phyloP scores from a whole-genome alignment of 495 filamentous ascomycete genomes.

The Aspergillus hancockii region DNA sequence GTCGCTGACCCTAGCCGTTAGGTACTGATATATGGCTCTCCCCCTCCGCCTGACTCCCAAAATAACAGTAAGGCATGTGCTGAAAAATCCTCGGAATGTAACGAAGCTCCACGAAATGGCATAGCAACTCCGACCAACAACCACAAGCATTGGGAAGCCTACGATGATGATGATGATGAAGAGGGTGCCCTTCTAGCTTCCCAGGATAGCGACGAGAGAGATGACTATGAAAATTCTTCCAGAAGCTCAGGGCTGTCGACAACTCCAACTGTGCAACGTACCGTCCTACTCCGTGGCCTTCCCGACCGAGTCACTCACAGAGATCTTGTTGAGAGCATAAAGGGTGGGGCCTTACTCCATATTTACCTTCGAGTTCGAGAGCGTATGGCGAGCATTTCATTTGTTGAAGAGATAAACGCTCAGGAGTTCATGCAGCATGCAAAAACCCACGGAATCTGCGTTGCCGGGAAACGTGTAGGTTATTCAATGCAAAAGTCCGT shows the following conservation, averaged over 20 bases:
- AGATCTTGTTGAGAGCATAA: conserved; percentile 65
- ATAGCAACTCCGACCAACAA: background rate
- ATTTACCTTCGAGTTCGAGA: conserved; percentile 66
- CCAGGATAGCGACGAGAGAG: conserved; percentile 36
- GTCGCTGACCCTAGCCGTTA: conserved; percentile 29
- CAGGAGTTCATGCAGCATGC: conserved; percentile 64
- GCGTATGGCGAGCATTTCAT: conserved; percentile 66
- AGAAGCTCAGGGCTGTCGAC: conserved; percentile 24
- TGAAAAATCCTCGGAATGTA: background rate
- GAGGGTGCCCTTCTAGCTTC: conserved; percentile 36
- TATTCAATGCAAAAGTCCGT: background rate
- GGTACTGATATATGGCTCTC: conserved; percentile 55
- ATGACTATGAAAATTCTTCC: conserved; percentile 36
- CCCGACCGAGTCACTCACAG: conserved; percentile 63
- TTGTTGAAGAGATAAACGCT: conserved; percentile 64
- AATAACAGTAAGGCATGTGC: background rate
- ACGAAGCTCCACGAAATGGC: background rate
- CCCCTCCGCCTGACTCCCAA: conserved; percentile 8
- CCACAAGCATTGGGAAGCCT: conserved; percentile 17
- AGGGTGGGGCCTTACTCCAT: conserved; percentile 70
- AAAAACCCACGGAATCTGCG: conserved; percentile 66
- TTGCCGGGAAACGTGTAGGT: conserved; percentile 69
- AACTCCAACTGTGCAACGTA: conserved; percentile 47
- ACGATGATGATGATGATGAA: conserved; percentile 21
- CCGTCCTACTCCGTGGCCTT: conserved; percentile 63